A percentile compares a stretch with the other conserved stretches of the same genome.
These are phyloP conservation scores for Stephania yunnanensis DNA, from an alignment of 164 flowering plant genomes.

Conservation along the genomic window DNA sequence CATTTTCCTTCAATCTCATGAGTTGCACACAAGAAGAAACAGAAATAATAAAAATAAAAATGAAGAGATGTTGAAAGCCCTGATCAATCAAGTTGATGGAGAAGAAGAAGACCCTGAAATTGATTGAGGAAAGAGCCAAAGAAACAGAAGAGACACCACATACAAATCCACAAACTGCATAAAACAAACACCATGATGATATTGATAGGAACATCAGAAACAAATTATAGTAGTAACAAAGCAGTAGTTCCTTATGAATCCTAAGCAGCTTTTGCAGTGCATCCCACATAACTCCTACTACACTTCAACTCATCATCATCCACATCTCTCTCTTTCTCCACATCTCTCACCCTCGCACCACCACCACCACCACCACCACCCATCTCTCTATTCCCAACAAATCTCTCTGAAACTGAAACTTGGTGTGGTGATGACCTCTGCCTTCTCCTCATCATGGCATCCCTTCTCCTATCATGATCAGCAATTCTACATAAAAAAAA, in stretches of 20 bases:
- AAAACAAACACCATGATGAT: neutral
- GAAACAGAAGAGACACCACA: neutral
- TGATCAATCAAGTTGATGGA: neutral
- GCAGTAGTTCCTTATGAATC: neutral
- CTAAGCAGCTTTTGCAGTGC: constrained; percentile 35
- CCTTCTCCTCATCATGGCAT: constrained; percentile 35
- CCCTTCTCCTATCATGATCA: constrained; percentile 48
- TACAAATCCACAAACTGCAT: neutral
- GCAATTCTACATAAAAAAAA: constrained; percentile 30
- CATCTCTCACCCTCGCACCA: constrained; percentile 1
- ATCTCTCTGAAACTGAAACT: constrained; percentile 15
- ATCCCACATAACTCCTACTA: constrained; percentile 4
- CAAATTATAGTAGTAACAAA: no score
- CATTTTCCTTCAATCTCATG: neutral
- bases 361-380: neutral
- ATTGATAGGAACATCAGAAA: neutral
- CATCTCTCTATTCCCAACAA: constrained; percentile 12
- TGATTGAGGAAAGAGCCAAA: constrained; percentile 1
- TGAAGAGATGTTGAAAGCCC: neutral
- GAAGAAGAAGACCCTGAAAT: neutral
- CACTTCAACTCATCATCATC: constrained; percentile 17
- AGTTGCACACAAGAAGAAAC: neutral
- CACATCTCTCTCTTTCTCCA: constrained; percentile 16
- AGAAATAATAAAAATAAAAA: neutral
- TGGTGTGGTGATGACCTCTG: constrained; percentile 19